Evolutionary conservation across 106 monocot genomes (phyloP), one percentile per base, ranked within the genome.

Genomic region (Dioscorea dumetorum): DNA sequence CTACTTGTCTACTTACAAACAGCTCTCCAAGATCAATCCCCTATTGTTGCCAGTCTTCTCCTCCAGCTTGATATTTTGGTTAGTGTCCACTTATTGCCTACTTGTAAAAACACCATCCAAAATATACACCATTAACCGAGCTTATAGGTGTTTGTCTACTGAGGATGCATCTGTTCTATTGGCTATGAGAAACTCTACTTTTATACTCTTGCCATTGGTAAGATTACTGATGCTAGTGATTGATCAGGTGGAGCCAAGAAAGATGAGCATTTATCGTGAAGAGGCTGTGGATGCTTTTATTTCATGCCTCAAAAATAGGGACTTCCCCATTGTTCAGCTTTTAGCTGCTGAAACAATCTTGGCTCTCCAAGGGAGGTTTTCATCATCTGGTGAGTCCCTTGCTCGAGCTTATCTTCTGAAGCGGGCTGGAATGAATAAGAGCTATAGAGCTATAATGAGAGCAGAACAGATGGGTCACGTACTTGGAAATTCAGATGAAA

Each of bases 11-110:
- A 81, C 58, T 66, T 85, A 18, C 85, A 85, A 63, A 75, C 72
- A 5, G 63, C 81, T 60, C 48, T 68, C 5, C 78, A 61, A 68
- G 85, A 85, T 72, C 85, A 81, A 51, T 67, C 69, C 24, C 85
- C 85, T 4, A 63, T 81, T 28, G 48, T 85, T 20, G 85, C 81
- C 4, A 72, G 81, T n/a, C 78, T 85, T 31, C 81, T 85, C 58
- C 85, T 85, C 49, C 85, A 85, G 67, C 85, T 85, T 57, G 85
- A 85, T 69, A 64, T 85, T 62, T 23, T 85, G 78, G 84, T 84
- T 60, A 50, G 64, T 17, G 51, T 64, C 58, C 0, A 41, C 41
- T 41, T 28, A 3, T 28, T 41, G 41, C 41, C 41, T 41, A 41
- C 41, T 41, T 41, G 9, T 41, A 10, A 41, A 41, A 41, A 41